These are phyloP conservation scores for Pseudogymnoascus sp. DNA, from an alignment of 2,329 filamentous ascomycete species.

Conservation along the genomic window DNA sequence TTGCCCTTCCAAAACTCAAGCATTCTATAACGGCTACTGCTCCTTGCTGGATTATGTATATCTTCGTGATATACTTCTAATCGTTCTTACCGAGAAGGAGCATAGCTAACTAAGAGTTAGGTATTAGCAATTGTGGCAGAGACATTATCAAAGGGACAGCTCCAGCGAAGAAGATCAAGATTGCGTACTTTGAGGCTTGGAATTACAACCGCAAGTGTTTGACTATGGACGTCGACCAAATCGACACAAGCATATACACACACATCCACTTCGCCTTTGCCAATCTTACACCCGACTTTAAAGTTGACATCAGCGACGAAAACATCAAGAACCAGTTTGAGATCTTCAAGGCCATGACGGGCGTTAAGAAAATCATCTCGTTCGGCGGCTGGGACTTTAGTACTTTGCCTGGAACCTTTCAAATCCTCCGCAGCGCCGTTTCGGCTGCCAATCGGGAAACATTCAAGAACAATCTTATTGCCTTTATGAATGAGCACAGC, in stretches of 20 bases:
- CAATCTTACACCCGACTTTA: slow-evolving; percentile 28
- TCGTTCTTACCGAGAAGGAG: too few relatives aligned
- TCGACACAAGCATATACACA: neutral
- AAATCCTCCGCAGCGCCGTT: slow-evolving; percentile 34
- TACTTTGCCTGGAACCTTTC: slow-evolving; percentile 32
- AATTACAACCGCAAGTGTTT: slow-evolving; percentile 27
- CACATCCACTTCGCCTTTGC: slow-evolving; percentile 31
- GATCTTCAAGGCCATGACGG: slow-evolving; percentile 29
- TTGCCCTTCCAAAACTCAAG: slow-evolving; percentile 25
- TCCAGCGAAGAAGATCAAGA: neutral
- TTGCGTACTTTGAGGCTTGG: slow-evolving; percentile 32
- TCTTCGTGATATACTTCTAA: too few relatives aligned
- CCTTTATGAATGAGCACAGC: slow-evolving; percentile 29
- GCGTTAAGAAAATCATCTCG: slow-evolving; percentile 37
- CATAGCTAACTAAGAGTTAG: too few relatives aligned
- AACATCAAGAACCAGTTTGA: slow-evolving; percentile 26
- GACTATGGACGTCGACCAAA: slow-evolving; percentile 23
- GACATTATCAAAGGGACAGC: slow-evolving; percentile 23
- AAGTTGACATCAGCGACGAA: slow-evolving; percentile 21
- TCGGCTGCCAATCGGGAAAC: slow-evolving; percentile 28
- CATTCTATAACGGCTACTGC: too few relatives aligned
- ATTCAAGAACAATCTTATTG: slow-evolving; percentile 28
- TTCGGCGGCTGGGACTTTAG: slow-evolving; percentile 41
- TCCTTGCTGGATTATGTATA: too few relatives aligned
- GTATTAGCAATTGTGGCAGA: slow-evolving; percentile 29